Evolutionary conservation across 805 yeast species (phyloP), one percentile per base, ranked within the genome.

Genomic region (Schizosaccharomyces cryophilus): DNA sequence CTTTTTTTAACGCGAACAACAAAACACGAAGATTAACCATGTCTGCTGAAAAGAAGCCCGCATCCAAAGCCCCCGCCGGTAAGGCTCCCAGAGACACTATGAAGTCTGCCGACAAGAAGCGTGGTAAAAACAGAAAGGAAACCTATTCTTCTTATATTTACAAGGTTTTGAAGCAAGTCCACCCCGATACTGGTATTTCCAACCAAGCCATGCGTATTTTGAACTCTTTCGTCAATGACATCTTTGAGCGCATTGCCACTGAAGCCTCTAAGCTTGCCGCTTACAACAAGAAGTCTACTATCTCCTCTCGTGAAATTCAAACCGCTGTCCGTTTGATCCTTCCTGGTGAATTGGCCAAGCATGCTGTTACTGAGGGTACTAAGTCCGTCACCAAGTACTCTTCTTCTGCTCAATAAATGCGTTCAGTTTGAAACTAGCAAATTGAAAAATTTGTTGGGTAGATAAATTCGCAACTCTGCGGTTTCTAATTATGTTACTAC

Each of bases 241-340:
- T 89, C 73, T 90, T 89, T 73, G 96, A 89, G 80, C 89, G 97
- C 81, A 85, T 90, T 70, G 96, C 96, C 69, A 77, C 90, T 70
- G 96, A 89, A 80, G 96, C 96, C 70, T 89, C 96, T 68, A 90
- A 89, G 79, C 83, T 90, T 71, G 96, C 96, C 77, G 95, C 95
- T 72, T 89, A 89, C 85, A 89, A 89, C 86, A 88, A 88, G 81
- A 89, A 88, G 79, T 87, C 95, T 64, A 89, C 97, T 69, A 89
- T 90, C 72, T 87, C 96, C 67, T 94, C 96, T 65, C 87, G 96
- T 80, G 96, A 89, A 80, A 89, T 89, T 71, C 96, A 89, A 80
- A 89, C 96, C 69, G 96, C 97, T 69, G 96, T 89, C 67, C 87
- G 96, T 82, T 83, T 89, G 72, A 88, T 89, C 77, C 83, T 89